Evolutionary conservation across 805 yeast species (phyloP).

Genomic region (Lipomyces kockii): DNA sequence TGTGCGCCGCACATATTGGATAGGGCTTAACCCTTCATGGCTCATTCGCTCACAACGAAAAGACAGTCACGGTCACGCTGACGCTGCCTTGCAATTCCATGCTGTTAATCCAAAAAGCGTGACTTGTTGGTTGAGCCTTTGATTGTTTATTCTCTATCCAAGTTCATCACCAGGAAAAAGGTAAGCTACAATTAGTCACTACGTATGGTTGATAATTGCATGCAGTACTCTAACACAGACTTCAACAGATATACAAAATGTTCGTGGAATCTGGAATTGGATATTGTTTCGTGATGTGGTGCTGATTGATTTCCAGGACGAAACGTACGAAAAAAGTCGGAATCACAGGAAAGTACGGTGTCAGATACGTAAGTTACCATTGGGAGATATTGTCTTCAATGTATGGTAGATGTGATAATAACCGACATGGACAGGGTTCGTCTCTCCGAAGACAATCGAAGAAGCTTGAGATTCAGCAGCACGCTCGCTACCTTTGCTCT

Average conservation of each 20-base stretch:
- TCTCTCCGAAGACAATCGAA: constrained; percentile 99
- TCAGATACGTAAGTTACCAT: constrained; percentile 68
- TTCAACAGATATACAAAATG: neutral
- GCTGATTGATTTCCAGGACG: constrained; percentile 64
- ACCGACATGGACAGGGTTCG: constrained; percentile 65
- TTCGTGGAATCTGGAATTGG: neutral
- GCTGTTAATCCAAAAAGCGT: too few species aligned
- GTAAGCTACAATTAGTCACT: neutral
- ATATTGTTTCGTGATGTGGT: neutral
- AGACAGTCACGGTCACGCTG: too few species aligned
- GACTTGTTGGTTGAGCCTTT: neutral
- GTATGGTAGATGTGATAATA: neutral
- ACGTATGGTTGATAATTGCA: neutral
- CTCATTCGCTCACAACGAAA: too few species aligned
- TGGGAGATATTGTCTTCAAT: neutral
- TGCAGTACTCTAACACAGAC: neutral
- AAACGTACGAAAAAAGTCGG: constrained; percentile 99
- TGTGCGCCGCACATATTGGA: too few species aligned
- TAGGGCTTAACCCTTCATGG: too few species aligned
- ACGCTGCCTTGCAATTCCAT: too few species aligned
- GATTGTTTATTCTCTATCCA: neutral
- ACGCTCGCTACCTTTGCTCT: constrained; percentile 97
- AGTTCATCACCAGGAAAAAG: neutral
- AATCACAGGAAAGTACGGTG: constrained; percentile 99
- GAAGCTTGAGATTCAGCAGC: constrained; percentile 99